Conservation (phyloP, 139 green algal species). For the Tetradesmus obliquus region DNA sequence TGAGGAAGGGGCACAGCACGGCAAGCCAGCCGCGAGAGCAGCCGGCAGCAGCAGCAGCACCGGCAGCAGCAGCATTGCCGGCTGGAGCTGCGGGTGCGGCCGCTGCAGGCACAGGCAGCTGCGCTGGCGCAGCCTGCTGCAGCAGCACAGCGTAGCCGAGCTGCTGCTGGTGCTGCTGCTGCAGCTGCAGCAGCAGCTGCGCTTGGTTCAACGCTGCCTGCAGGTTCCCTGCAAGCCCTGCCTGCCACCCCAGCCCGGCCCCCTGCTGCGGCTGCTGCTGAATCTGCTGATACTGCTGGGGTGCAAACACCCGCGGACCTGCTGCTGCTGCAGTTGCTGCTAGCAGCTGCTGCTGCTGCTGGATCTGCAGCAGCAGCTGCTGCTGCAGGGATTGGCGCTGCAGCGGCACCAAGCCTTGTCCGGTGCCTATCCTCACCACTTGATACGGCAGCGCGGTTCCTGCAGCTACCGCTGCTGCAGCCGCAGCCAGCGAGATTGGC, state of each 20-base stretch:
- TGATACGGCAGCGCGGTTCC: background rate
- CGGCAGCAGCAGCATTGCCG: background rate
- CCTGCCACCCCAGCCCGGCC: background rate
- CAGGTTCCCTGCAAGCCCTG: background rate
- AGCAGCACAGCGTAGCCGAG: background rate
- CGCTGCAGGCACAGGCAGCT: background rate
- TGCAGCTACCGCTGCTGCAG: background rate
- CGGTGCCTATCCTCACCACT: background rate
- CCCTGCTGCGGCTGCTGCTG: background rate
- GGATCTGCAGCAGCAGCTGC: background rate
- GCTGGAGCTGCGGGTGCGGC: background rate
- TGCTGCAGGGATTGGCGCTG: constrained; percentile 22
- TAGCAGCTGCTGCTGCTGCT: background rate
- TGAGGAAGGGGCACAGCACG: background rate
- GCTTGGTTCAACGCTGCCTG: background rate
- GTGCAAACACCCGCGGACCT: background rate
- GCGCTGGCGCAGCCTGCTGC: background rate
- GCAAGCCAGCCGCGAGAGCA: background rate
- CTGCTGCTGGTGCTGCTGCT: background rate
- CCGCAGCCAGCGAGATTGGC: background rate
- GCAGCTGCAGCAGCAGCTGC: background rate
- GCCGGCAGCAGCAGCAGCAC: background rate
- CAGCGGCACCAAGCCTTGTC: background rate
- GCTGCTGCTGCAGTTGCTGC: background rate
- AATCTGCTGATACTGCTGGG: background rate